Evolutionary conservation across 805 yeast species (phyloP).

Genomic region (Schwanniomyces vanrijiae): DNA sequence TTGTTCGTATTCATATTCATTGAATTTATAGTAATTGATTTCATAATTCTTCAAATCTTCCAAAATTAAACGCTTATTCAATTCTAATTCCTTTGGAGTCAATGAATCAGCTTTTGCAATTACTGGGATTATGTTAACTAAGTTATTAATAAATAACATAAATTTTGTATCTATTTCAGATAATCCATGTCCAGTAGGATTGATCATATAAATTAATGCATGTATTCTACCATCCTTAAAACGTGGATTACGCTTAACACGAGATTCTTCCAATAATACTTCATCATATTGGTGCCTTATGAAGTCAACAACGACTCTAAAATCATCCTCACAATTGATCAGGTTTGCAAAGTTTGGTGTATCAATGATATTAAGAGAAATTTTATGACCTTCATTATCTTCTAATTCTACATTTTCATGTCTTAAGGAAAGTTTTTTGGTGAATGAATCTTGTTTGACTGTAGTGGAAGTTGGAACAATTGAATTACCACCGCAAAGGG

Average conservation of each 20-base stretch:
- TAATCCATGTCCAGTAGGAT: slow-evolving; percentile 47
- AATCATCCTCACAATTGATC: slow-evolving; percentile 65
- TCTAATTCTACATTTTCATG: slow-evolving; percentile 83
- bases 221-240: slow-evolving; percentile 84
- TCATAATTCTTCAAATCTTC: slow-evolving; percentile 73
- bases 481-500: slow-evolving; percentile 78
- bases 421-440: slow-evolving; percentile 56
- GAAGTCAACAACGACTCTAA: slow-evolving; percentile 72
- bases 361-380: slow-evolving; percentile 71
- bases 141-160: slow-evolving; percentile 39
- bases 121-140: slow-evolving; percentile 44
- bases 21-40: slow-evolving; percentile 72
- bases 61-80: slow-evolving; percentile 70
- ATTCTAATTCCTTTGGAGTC: slow-evolving; percentile 46
- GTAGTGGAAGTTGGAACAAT: slow-evolving; percentile 75
- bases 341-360: slow-evolving; percentile 84
- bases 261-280: slow-evolving; percentile 73
- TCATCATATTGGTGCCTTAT: slow-evolving; percentile 83
- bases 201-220: slow-evolving; percentile 47
- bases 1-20: slow-evolving; percentile 56
- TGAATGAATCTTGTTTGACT: slow-evolving; percentile 53
- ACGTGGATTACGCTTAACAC: slow-evolving; percentile 81
- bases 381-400: slow-evolving; percentile 83
- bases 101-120: slow-evolving; percentile 46
- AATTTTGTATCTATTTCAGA: slow-evolving; percentile 42